A percentile compares a stretch with the other conserved stretches of the same genome.
Evolutionary conservation across 2,329 filamentous ascomycete genomes (phyloP).

Genomic region (Talaromyces amestolkiae): DNA sequence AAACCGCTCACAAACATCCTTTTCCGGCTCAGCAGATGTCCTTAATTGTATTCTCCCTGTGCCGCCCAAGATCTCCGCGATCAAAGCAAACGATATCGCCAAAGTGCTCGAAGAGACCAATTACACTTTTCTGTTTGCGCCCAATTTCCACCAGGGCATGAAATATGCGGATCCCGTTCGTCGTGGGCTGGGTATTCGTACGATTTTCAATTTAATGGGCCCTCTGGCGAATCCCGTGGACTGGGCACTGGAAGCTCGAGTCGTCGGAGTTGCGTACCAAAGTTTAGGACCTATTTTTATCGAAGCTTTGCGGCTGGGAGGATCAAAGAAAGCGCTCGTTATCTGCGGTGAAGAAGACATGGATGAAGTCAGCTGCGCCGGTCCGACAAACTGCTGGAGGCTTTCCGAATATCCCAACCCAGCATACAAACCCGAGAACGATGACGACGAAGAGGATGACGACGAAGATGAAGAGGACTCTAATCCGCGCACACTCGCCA

Average conservation of each 20-base stretch:
- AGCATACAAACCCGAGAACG: conserved; percentile 32
- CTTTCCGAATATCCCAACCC: conserved; percentile 56
- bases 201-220: conserved; percentile 95
- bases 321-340: conserved; percentile 78
- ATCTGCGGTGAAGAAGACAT: conserved; percentile 93
- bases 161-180: conserved; percentile 81
- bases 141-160: conserved; percentile 95
- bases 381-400: conserved; percentile 84
- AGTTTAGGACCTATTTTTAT: conserved; percentile 87
- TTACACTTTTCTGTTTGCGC: conserved; percentile 94
- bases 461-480: conserved; percentile 46
- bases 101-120: conserved; percentile 75
- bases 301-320: conserved; percentile 73
- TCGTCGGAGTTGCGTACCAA: conserved; percentile 87
- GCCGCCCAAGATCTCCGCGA: conserved; percentile 69
- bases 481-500: conserved; percentile 46
- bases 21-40: conserved; percentile 91
- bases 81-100: conserved; percentile 69
- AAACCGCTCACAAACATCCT: conserved; percentile 91
- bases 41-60: conserved; percentile 71
- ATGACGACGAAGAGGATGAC: conserved; percentile 33
- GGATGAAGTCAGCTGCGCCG: conserved; percentile 92
- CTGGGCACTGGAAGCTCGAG: conserved; percentile 76
- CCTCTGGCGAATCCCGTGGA: conserved; percentile 90
- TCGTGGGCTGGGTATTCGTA: conserved; percentile 85